phyloP scores from a whole-genome alignment of 306 rosid species.

The Sindora glabra region DNA sequence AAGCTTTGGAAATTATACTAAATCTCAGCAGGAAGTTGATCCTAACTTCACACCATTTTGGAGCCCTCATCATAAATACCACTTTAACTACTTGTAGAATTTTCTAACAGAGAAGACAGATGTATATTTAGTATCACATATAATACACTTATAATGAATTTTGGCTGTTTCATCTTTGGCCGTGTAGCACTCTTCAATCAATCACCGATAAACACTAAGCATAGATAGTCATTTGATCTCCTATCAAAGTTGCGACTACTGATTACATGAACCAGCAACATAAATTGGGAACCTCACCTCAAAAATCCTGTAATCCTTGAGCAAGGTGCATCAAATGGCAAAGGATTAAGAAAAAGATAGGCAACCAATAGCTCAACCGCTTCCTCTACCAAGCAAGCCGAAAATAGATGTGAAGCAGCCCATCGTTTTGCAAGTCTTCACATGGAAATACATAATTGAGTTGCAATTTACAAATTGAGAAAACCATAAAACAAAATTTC shows the following conservation, averaged over 20 bases:
- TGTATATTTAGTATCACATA: background rate
- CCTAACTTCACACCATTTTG: background rate
- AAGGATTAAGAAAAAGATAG: conserved; percentile 65
- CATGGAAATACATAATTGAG: conserved; percentile 18
- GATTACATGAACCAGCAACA: conserved; percentile 7
- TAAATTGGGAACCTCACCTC: conserved; percentile 43
- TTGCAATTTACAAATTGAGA: conserved; percentile 1
- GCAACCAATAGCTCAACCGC: conserved; percentile 89
- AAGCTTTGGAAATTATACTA: background rate
- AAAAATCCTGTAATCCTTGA: conserved; percentile 84
- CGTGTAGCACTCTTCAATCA: background rate
- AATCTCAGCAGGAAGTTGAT: background rate
- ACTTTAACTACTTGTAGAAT: background rate
- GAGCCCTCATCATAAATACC: background rate
- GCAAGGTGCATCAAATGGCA: conserved; percentile 70
- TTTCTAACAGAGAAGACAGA: background rate
- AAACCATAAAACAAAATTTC: background rate
- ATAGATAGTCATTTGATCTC: conserved; percentile 3
- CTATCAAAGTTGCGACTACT: background rate
- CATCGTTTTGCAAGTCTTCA: conserved; percentile 95
- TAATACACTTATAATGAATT: background rate
- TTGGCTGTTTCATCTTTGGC: background rate
- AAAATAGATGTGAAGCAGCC: conserved; percentile 88
- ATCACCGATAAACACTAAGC: background rate
- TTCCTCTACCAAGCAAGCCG: conserved; percentile 86